Percentiles rank a stretch among this genome's conserved stretches.
phyloP scores from a whole-genome alignment of 2,329 filamentous ascomycete genomes.

The Stagonosporopsis vannaccii region DNA sequence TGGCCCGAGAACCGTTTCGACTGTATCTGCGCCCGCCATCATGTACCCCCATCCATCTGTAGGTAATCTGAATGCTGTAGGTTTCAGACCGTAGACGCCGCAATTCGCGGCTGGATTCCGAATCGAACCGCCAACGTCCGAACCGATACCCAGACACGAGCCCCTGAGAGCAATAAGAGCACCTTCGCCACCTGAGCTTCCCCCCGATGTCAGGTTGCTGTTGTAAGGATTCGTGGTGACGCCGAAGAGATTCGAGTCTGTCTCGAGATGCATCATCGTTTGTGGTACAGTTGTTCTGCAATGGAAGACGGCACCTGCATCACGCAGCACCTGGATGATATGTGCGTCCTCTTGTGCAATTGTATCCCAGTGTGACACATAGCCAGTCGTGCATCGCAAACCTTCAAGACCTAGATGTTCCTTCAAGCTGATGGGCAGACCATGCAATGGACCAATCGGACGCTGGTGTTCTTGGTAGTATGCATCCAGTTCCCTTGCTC shows the following conservation, averaged over 20 bases:
- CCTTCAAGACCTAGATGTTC: slow-evolving; percentile 62
- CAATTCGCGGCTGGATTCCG: slow-evolving; percentile 41
- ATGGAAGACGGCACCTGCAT: slow-evolving; percentile 61
- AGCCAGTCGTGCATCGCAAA: slow-evolving; percentile 59
- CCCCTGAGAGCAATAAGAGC: slow-evolving; percentile 61
- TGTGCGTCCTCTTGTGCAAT: slow-evolving; percentile 56
- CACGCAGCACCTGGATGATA: slow-evolving; percentile 58
- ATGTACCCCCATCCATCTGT: slow-evolving; percentile 52
- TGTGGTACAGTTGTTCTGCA: slow-evolving; percentile 63
- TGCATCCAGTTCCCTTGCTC: slow-evolving; percentile 53
- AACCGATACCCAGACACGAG: slow-evolving; percentile 60
- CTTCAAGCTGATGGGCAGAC: slow-evolving; percentile 61
- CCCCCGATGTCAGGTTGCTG: slow-evolving; percentile 58
- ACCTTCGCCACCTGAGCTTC: slow-evolving; percentile 65
- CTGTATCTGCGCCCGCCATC: slow-evolving; percentile 55
- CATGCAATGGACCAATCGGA: slow-evolving; percentile 57
- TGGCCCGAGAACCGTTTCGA: slow-evolving; percentile 62
- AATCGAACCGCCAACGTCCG: slow-evolving; percentile 26
- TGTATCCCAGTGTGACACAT: slow-evolving; percentile 58
- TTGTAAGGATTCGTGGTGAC: slow-evolving; percentile 64
- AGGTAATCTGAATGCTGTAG: slow-evolving; percentile 56
- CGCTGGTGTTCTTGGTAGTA: slow-evolving; percentile 47
- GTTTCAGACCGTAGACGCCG: slow-evolving; percentile 48
- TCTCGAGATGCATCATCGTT: slow-evolving; percentile 62
- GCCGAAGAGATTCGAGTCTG: slow-evolving; percentile 59